phyloP scores from a whole-genome alignment of 441 rosid genomes.

The Bruguiera hainesii region DNA sequence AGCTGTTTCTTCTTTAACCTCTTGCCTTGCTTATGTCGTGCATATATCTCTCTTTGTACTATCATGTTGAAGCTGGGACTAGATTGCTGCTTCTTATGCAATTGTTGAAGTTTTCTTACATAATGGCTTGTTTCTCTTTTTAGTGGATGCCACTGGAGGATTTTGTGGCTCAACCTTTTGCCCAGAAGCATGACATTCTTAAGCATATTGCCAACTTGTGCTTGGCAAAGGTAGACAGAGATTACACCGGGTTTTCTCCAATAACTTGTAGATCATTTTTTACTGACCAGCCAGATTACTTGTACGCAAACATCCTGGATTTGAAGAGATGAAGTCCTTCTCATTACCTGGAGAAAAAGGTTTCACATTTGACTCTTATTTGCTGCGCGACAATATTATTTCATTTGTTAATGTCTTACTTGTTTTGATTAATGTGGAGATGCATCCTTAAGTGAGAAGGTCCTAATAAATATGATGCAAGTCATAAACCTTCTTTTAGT shows the following conservation, averaged over 20 bases:
- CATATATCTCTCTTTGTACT: not conserved
- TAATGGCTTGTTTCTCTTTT: conserved; percentile 8
- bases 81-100: not conserved
- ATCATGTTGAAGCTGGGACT: not conserved
- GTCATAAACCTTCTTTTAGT: too few species aligned
- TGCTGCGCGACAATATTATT: not conserved
- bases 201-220: conserved; percentile 41
- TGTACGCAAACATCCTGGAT: conserved; percentile 46
- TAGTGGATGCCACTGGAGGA: conserved; percentile 86
- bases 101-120: not conserved
- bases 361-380: conserved; percentile 1
- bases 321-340: conserved; percentile 26
- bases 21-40: not conserved
- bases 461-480: too few species aligned
- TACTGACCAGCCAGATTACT: conserved; percentile 31
- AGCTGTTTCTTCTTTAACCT: not conserved
- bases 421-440: too few species aligned
- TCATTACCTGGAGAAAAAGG: conserved; percentile 8
- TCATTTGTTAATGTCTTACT: conserved; percentile 15
- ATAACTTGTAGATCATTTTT: conserved; percentile 32
- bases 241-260: conserved; percentile 53
- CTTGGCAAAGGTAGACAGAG: conserved; percentile 47
- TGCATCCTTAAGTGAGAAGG: too few species aligned
- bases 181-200: conserved; percentile 49
- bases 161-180: conserved; percentile 62